phyloP scores from a whole-genome alignment of 2,329 filamentous ascomycete genomes.

The Cercospora sp. region DNA sequence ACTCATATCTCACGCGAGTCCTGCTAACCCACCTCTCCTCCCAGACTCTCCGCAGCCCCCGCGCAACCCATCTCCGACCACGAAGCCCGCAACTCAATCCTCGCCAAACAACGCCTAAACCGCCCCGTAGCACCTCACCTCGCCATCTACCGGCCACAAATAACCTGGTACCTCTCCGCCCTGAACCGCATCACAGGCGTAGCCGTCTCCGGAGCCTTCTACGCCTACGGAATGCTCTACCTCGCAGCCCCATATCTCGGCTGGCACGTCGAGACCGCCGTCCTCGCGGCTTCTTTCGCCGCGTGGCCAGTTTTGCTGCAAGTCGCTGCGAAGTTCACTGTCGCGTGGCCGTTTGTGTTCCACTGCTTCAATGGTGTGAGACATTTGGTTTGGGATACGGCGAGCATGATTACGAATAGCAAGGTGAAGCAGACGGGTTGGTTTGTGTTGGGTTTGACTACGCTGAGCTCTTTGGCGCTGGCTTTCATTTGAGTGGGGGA shows the following conservation, averaged over 20 bases:
- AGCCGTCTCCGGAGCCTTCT: conserved; percentile 70
- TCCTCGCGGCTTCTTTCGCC: conserved; percentile 64
- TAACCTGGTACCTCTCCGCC: conserved; percentile 77
- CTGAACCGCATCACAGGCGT: conserved; percentile 84
- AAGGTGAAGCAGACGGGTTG: conserved; percentile 67
- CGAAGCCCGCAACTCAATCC: conserved; percentile 61
- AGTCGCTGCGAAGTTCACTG: conserved; percentile 57
- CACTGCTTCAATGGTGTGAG: conserved; percentile 69
- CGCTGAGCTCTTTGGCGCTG: conserved; percentile 51
- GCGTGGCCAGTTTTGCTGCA: conserved; percentile 62
- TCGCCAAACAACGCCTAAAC: conserved; percentile 75
- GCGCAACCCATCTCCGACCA: conserved; percentile 58
- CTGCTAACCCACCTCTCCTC: background rate
- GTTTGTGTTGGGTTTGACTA: conserved; percentile 60
- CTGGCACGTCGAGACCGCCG: conserved; percentile 66
- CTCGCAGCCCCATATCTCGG: conserved; percentile 75
- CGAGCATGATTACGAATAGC: conserved; percentile 62
- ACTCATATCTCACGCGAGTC: too few species aligned
- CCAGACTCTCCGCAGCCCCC: conserved; percentile 43
- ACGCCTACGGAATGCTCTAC: conserved; percentile 79
- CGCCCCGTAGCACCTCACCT: conserved; percentile 87
- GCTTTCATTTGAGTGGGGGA: conserved; percentile 41
- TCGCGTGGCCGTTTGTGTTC: conserved; percentile 68
- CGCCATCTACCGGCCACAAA: conserved; percentile 78
- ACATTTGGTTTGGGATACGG: conserved; percentile 71